phyloP scores from a whole-genome alignment of 345 rosid species.

The Microcos paniculata region DNA sequence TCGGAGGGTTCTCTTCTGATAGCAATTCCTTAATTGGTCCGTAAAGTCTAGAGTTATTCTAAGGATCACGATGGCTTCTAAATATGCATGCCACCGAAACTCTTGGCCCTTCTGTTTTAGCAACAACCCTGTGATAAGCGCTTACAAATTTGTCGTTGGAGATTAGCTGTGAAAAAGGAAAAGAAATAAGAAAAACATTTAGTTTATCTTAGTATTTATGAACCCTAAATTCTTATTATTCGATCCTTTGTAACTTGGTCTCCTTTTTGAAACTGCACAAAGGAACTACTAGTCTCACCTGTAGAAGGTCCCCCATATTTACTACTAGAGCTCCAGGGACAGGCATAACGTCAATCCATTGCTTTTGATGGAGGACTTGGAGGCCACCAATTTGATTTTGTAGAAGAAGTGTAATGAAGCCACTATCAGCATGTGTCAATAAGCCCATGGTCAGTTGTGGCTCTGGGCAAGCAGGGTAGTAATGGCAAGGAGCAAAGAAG shows the following conservation, averaged over 20 bases:
- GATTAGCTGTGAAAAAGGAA: conserved; percentile 16
- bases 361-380: conserved; percentile 30
- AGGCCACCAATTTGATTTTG: conserved; percentile 42
- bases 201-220: too few relatives aligned
- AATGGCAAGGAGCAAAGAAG: conserved; percentile 23
- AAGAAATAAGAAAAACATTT: too few relatives aligned
- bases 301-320: conserved; percentile 31
- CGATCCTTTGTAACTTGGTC: too few relatives aligned
- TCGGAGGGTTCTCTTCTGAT: conserved; percentile 4
- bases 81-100: conserved; percentile 28
- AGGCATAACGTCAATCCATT: conserved; percentile 34
- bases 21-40: conserved; percentile 31
- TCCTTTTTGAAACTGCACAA: too few relatives aligned
- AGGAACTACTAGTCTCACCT: conserved; percentile 13
- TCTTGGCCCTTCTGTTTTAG: conserved; percentile 27
- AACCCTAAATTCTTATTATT: too few relatives aligned
- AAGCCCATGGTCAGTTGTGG: conserved; percentile 29
- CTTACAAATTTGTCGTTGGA: conserved; percentile 30
- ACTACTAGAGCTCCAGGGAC: conserved; percentile 25
- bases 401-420: conserved; percentile 26
- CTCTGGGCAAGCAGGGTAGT: conserved; percentile 38
- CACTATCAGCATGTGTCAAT: conserved; percentile 23
- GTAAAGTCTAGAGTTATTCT: background rate
- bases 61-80: background rate
- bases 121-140: conserved; percentile 27